Evolutionary conservation across 1,284 basidiomycete species (phyloP).

Genomic region (Spongispora temasekensis): DNA sequence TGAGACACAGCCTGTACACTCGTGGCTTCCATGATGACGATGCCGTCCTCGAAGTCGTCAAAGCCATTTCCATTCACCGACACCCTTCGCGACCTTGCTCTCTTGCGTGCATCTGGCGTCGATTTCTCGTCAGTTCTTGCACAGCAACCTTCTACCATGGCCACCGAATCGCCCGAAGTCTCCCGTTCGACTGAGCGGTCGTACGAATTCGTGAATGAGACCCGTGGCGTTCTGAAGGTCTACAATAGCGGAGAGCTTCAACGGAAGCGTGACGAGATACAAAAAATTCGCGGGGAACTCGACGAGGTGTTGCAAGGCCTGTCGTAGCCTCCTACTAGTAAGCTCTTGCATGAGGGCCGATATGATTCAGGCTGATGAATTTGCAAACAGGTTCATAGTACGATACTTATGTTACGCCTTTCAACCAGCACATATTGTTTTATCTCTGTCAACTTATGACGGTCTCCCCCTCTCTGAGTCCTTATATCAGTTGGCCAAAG

Average conservation of each 20-base stretch:
- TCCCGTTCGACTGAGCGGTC: constrained; percentile 50
- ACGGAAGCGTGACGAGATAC: constrained; percentile 47
- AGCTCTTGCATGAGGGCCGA: too few relatives aligned
- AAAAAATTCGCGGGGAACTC: constrained; percentile 48
- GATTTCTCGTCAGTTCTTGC: constrained; percentile 50
- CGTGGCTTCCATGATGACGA: constrained; percentile 13
- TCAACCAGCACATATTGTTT: too few relatives aligned
- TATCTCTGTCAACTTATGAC: too few relatives aligned
- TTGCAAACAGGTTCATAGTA: too few relatives aligned
- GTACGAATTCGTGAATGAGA: constrained; percentile 53
- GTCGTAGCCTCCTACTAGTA: constrained; percentile 22
- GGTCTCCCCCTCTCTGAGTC: too few relatives aligned
- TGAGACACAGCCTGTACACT: background rate
- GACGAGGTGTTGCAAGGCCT: constrained; percentile 32
- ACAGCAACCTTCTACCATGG: constrained; percentile 8
- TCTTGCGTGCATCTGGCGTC: constrained; percentile 61
- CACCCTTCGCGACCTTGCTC: constrained; percentile 70
- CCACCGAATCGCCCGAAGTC: constrained; percentile 22
- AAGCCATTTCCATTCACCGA: constrained; percentile 60
- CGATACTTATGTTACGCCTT: too few relatives aligned
- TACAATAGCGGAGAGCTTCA: constrained; percentile 54
- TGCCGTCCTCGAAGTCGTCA: constrained; percentile 40
- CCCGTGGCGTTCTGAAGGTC: constrained; percentile 52
- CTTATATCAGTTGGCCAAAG: too few relatives aligned
- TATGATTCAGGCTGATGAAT: too few relatives aligned